Conservation (phyloP, 2,329 filamentous ascomycete species). For the Xylariaceae sp. region DNA sequence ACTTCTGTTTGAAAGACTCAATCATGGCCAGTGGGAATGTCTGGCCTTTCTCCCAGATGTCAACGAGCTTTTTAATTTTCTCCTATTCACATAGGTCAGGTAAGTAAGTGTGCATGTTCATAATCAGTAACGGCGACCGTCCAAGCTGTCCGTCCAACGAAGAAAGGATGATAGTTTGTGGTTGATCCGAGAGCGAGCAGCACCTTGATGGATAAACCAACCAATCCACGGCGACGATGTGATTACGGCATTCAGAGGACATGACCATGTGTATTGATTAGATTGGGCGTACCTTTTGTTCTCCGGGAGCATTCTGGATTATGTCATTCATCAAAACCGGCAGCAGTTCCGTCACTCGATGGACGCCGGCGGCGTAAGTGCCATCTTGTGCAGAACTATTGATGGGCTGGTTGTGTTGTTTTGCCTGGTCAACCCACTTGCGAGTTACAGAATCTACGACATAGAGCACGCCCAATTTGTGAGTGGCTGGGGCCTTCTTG, state of each 20-base stretch:
- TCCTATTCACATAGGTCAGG: slow-evolving; percentile 63
- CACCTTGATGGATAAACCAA: not conserved
- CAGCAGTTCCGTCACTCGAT: slow-evolving; percentile 94
- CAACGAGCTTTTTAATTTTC: slow-evolving; percentile 91
- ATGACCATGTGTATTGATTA: slow-evolving; percentile 25
- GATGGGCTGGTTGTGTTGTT: slow-evolving; percentile 77
- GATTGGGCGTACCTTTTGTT: slow-evolving; percentile 86
- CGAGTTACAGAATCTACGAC: slow-evolving; percentile 99
- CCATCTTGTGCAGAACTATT: slow-evolving; percentile 81
- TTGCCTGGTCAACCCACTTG: slow-evolving; percentile 96
- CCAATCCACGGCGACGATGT: slow-evolving; percentile 21
- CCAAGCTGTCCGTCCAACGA: slow-evolving; percentile 10
- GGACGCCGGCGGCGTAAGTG: slow-evolving; percentile 90
- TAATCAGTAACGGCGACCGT: slow-evolving; percentile 8
- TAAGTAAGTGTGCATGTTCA: slow-evolving; percentile 39
- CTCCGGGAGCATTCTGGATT: slow-evolving; percentile 78
- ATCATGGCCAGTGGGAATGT: slow-evolving; percentile 85
- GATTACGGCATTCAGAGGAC: slow-evolving; percentile 27
- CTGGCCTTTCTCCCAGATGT: slow-evolving; percentile 95
- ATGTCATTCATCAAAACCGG: slow-evolving; percentile 95
- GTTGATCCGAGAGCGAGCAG: slow-evolving; percentile 16
- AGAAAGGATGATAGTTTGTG: slow-evolving; percentile 1
- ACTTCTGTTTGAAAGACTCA: slow-evolving; percentile 75
- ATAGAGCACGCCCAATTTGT: slow-evolving; percentile 99
- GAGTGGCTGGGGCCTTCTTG: slow-evolving; percentile 88